phyloP scores from a whole-genome alignment of 2,329 filamentous ascomycete genomes.

The Sclerotinia trifoliorum region DNA sequence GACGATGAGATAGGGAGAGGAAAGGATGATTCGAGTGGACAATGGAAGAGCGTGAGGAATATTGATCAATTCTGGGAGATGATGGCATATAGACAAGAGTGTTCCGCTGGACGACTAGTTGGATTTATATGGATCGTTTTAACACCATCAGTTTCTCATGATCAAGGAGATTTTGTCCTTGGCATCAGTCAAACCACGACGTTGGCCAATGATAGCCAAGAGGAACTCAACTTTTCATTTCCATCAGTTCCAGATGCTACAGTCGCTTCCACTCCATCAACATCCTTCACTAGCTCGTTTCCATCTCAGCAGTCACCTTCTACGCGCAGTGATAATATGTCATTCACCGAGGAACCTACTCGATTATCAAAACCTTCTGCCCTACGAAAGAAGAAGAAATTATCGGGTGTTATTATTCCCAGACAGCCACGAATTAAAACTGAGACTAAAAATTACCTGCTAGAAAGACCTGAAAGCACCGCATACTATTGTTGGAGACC shows the following conservation, averaged over 20 bases:
- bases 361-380: conserved; percentile 19
- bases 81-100: conserved; percentile 96
- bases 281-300: conserved; percentile 29
- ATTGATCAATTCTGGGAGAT: conserved; percentile 97
- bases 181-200: conserved; percentile 30
- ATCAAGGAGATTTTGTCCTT: conserved; percentile 22
- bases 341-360: conserved; percentile 21
- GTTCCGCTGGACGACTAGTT: conserved; percentile 85
- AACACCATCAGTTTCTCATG: conserved; percentile 36
- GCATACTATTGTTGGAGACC: conserved; percentile 66
- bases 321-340: conserved; percentile 11
- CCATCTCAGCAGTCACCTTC: conserved; percentile 24
- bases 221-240: conserved; percentile 17
- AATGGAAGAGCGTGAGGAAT: conserved; percentile 80
- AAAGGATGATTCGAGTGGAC: conserved; percentile 56
- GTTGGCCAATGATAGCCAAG: conserved; percentile 24
- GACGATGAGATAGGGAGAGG: conserved; percentile 74
- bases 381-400: conserved; percentile 48
- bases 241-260: conserved; percentile 4
- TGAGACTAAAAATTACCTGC: conserved; percentile 49
- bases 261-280: conserved; percentile 30
- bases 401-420: conserved; percentile 60
- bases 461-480: conserved; percentile 52
- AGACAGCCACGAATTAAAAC: conserved; percentile 66
- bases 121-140: conserved; percentile 95